Base-by-base conservation (phyloP, 371 early-diverging fungal genomes). In the Haplosporangium sp. region DNA sequence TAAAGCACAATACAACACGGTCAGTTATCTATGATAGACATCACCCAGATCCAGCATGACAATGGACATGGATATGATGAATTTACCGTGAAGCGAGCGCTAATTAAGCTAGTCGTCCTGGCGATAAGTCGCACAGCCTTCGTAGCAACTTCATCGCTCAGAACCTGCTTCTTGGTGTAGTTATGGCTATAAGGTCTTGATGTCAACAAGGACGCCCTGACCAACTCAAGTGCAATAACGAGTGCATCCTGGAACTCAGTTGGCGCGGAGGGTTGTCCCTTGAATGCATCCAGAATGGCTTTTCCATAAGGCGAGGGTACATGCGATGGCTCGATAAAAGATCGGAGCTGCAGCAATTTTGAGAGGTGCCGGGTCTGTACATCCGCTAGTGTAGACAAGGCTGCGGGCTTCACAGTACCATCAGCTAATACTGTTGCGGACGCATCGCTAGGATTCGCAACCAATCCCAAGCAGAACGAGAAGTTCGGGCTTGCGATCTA, bases 191-290 rank as follows among this genome's bases (percentile, higher is more conserved):
- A 90, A 10, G 84, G 81, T 21, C 83, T 84, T 40, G 83, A 75
- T 16, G 85, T 86, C 55, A 92, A 65, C 11, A 87, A 79, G 37
- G 85, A 86, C 53, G 87, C 84, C 37, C 89, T 84, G 59, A 91
- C 82, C 46, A 91, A 60, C 62, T 91, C 92, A 54, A 90, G 67
- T 9, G 90, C 91, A 36, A 85, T 76, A 59, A 90, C 79, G 16
- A 89, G 70, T 14, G 86, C 85, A 70, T 89, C 90, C 73, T 87
- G 89, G 13, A 52, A 64, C 38, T 77, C 81, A 2, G 67, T 36
- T 7, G 50, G 48, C 8, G 71, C 40, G 62, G 55, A 52, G 48
- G 69, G 53, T 18, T 72, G 76, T n/a, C 55, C 36, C 37, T 66
- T 64, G 53, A 59, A 59, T n/a, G 69, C 65, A 16, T 67, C 57